These are phyloP conservation scores for Raphanus sativus DNA, from an alignment of 345 rosid genomes.

Conservation along the genomic window DNA sequence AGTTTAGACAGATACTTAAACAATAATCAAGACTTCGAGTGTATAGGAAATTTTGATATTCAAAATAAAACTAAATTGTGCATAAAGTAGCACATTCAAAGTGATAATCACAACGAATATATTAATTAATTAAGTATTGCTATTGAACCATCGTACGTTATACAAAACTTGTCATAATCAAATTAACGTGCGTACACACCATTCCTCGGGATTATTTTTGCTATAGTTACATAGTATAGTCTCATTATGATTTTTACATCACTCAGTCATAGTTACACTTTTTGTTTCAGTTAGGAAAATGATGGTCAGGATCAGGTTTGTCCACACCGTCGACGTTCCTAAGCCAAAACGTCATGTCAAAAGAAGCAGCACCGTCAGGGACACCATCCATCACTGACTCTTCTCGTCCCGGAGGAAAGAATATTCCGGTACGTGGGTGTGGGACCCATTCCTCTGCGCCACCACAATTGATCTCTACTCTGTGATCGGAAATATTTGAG, in stretches of 20 bases:
- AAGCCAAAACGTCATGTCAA: conserved; percentile 49
- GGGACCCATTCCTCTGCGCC: conserved; percentile 53
- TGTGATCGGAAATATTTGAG: conserved; percentile 2
- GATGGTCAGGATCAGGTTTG: conserved; percentile 36
- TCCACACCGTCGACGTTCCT: conserved; percentile 58
- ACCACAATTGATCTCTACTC: not conserved
- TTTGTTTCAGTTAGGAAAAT: conserved; percentile 3
- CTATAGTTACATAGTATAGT: not conserved
- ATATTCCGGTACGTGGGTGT: conserved; percentile 70
- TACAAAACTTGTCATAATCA: not conserved
- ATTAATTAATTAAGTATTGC: not conserved
- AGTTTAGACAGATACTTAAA: not conserved
- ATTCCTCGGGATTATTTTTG: not conserved
- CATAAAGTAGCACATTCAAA: not conserved
- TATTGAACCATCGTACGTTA: not conserved
- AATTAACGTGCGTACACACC: not conserved
- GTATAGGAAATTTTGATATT: too few species aligned
- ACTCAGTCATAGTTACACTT: not conserved
- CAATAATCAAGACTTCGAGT: too few species aligned
- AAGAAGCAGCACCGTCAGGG: conserved; percentile 52
- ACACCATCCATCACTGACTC: conserved; percentile 64
- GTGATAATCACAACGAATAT: not conserved
- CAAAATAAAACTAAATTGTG: too few species aligned
- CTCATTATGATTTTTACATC: not conserved
- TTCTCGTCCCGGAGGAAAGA: conserved; percentile 59